These are phyloP conservation scores for Fagopyrum esculentum DNA, from an alignment of 148 eudicot genomes.

Conservation along the genomic window DNA sequence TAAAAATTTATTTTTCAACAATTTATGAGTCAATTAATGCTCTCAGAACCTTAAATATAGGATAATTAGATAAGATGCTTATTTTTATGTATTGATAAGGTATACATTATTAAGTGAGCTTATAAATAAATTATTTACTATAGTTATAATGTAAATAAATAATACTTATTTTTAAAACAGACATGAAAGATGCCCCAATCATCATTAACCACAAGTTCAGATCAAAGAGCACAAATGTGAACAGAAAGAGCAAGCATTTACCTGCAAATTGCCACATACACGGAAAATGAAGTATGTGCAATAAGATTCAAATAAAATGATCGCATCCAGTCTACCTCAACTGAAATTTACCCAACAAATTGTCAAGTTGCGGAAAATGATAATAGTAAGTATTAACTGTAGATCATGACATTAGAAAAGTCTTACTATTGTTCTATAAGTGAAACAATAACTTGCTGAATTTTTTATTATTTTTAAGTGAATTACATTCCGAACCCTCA, in stretches of 20 bases:
- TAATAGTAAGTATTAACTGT: no score
- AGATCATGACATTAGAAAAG: not conserved
- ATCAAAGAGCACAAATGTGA: not conserved
- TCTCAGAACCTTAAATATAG: no score
- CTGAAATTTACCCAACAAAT: slow-evolving; percentile 47
- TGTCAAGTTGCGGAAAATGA: slow-evolving; percentile 48
- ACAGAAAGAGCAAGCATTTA: slow-evolving; percentile 13
- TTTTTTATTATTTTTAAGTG: not conserved
- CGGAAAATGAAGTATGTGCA: slow-evolving; percentile 86
- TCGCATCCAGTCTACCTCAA: slow-evolving; percentile 89
- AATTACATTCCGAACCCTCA: not conserved
- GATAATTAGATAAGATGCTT: no score
- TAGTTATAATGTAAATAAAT: no score
- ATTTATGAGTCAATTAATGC: no score
- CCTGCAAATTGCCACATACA: slow-evolving; percentile 99
- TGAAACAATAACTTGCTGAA: not conserved
- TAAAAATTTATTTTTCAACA: no score
- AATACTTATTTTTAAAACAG: no score
- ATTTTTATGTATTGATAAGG: no score
- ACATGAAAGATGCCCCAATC: not conserved
- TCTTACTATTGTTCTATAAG: not conserved
- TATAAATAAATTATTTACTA: no score
- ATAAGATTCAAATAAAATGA: slow-evolving; percentile 85
- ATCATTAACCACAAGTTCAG: not conserved
- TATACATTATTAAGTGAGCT: no score